Conservation (phyloP, 2,329 filamentous ascomycete genomes). For the Xylaria sp. region DNA sequence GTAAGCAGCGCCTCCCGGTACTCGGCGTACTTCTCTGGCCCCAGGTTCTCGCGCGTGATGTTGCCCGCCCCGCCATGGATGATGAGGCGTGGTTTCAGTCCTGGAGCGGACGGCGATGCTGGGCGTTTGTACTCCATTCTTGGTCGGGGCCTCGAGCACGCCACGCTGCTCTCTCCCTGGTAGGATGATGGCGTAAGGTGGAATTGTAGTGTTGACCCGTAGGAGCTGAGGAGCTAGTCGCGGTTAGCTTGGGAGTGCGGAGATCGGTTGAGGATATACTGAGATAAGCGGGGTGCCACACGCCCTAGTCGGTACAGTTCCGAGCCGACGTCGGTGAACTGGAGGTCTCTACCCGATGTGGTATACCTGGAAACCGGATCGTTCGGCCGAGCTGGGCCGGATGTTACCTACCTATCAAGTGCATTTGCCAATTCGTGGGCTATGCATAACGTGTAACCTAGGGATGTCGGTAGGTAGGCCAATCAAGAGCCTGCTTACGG, state of each 20-base stretch:
- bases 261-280: neutral
- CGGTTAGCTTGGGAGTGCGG: neutral
- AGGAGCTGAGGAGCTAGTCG: neutral
- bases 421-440: neutral
- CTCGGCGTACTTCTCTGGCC: slow-evolving; percentile 57
- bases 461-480: too few relatives aligned
- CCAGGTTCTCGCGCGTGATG: slow-evolving; percentile 62
- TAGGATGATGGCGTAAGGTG: neutral
- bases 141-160: too few relatives aligned
- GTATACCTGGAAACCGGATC: too few relatives aligned
- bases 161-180: too few relatives aligned
- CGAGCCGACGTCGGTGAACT: neutral
- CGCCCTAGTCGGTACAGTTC: too few relatives aligned
- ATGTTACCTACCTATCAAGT: neutral
- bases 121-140: slow-evolving; percentile 47
- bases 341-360: too few relatives aligned
- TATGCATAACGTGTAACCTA: too few relatives aligned
- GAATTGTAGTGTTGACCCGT: neutral
- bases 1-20: slow-evolving; percentile 64
- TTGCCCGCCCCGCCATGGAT: slow-evolving; percentile 76
- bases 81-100: slow-evolving; percentile 60
- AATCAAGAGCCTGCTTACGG: neutral
- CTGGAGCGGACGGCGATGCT: slow-evolving; percentile 18
- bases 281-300: neutral
- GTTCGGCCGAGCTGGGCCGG: neutral